These are phyloP conservation scores for Bretschneidera sinensis DNA, from an alignment of 345 rosid genomes.

Conservation along the genomic window DNA sequence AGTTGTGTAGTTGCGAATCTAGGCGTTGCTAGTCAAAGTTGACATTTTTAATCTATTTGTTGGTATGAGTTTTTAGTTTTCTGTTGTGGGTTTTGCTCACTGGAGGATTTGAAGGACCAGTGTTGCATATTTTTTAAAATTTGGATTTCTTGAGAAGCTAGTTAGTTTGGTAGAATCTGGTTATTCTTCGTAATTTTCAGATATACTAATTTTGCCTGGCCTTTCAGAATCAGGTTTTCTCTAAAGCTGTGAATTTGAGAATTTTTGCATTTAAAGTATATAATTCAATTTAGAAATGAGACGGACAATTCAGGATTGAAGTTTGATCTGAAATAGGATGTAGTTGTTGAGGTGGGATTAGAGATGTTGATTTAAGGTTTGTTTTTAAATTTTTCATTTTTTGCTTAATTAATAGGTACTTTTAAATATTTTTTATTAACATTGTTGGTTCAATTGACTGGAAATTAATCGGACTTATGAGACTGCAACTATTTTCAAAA, in stretches of 20 bases:
- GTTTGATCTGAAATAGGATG: neutral
- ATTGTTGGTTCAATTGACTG: too few relatives aligned
- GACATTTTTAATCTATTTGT: conserved; percentile 2
- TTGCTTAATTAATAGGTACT: too few relatives aligned
- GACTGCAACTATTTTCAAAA: too few relatives aligned
- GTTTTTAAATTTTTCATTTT: too few relatives aligned
- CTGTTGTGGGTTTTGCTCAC: conserved; percentile 12
- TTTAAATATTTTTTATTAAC: too few relatives aligned
- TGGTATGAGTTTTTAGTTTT: conserved; percentile 12
- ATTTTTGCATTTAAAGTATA: conserved; percentile 8
- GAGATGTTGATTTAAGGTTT: too few relatives aligned
- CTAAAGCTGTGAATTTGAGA: neutral
- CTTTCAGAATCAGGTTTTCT: conserved; percentile 13
- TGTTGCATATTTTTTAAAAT: conserved; percentile 9
- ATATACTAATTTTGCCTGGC: conserved; percentile 10
- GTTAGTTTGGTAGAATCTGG: conserved; percentile 11
- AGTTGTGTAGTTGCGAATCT: neutral
- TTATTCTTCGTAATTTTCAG: neutral
- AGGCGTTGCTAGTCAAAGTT: neutral
- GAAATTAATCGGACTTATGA: too few relatives aligned
- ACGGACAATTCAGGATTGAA: neutral
- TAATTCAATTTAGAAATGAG: neutral
- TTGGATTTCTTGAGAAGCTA: conserved; percentile 6
- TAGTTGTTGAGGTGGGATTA: neutral
- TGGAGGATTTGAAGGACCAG: conserved; percentile 13